Evolutionary conservation across 805 yeast genomes (phyloP), one percentile per base, ranked within the genome.

Genomic region (Naumovozyma dairenensis): DNA sequence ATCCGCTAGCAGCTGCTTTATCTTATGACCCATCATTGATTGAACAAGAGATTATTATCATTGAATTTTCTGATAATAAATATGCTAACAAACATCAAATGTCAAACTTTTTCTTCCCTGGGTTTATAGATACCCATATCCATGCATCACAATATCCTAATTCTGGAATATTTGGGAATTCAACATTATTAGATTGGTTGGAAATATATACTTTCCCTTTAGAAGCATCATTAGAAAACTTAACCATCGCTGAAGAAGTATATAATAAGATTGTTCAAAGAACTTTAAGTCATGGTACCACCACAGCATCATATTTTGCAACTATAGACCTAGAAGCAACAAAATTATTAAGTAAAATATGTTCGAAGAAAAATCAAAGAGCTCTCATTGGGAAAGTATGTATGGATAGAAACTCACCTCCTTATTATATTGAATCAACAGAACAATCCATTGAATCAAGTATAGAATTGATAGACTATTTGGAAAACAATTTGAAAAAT

Each of bases 301-400:
- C 98, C 1, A 77, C 89, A 36, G 94, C 94, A 0, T 70, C 93
- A 0, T 92, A 92, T 60, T 92, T 77, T 55, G 89, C 96, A 4
- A 86, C 97, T 0, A 77, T 84, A 29, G 94, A 89, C 51, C 64
- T 77, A 0, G 72, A 71, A 5, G 77, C 94, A 3, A 72, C 96
- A 2, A 78, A 78, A 33, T 46, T 79, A 24, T 70, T 92, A 48
- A 94, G 94, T 2, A 80, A 79, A 38, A 53, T 80, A 12, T 75
- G 89, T 22, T 60, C 77, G 9, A 39, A 63, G 25, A 45, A 62
- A 20, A 94, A 95, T 25, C 97, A 87, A 58, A 66, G 96, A 40
- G 96, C 95, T 0, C 69, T 82, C 34, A 74, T 92, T 25, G 98
- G 98, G 4, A 79, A 89, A 47, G 94, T 85, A 15, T 92, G 97